Evolutionary conservation across 495 filamentous ascomycete species (phyloP).

Genomic region (Penicillium alfredii): DNA sequence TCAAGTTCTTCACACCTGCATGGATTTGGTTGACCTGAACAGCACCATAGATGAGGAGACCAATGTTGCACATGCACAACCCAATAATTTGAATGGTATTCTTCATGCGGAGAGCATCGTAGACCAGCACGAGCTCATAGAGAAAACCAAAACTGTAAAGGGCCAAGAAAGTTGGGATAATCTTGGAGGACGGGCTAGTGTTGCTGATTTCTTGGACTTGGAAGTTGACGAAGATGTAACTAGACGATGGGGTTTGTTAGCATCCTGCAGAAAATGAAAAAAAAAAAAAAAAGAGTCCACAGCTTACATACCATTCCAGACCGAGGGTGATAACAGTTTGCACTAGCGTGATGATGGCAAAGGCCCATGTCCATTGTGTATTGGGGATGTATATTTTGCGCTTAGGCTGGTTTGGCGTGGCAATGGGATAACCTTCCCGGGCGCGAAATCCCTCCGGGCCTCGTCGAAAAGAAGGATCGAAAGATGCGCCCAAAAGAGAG

Average conservation of each 20-base stretch:
- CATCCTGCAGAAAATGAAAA: not conserved
- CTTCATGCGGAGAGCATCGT: conserved; percentile 87
- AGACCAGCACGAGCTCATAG: conserved; percentile 82
- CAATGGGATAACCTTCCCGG: conserved; percentile 49
- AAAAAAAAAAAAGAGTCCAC: no score
- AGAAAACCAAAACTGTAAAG: conserved; percentile 97
- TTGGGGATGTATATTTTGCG: conserved; percentile 64
- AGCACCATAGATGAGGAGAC: conserved; percentile 83
- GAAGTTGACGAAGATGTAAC: conserved; percentile 46
- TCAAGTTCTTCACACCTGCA: conserved; percentile 55
- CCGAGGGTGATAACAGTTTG: conserved; percentile 75
- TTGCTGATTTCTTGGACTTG: conserved; percentile 62
- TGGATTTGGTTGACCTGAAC: conserved; percentile 87
- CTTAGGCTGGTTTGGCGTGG: conserved; percentile 14
- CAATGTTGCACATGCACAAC: conserved; percentile 84
- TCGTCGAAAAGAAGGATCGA: conserved; percentile 46
- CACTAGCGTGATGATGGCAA: conserved; percentile 63
- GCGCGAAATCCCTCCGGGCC: conserved; percentile 47
- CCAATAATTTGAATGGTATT: conserved; percentile 99
- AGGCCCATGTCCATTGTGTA: conserved; percentile 82
- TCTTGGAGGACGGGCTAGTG: conserved; percentile 46
- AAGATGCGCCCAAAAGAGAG: conserved; percentile 59
- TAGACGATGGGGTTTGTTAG: conserved; percentile 8
- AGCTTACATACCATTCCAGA: conserved; percentile 85
- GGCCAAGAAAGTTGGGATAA: conserved; percentile 83